These are phyloP conservation scores for Rubroboletus pulcherrimus DNA, from an alignment of 768 basidiomycete genomes.

Conservation along the genomic window DNA sequence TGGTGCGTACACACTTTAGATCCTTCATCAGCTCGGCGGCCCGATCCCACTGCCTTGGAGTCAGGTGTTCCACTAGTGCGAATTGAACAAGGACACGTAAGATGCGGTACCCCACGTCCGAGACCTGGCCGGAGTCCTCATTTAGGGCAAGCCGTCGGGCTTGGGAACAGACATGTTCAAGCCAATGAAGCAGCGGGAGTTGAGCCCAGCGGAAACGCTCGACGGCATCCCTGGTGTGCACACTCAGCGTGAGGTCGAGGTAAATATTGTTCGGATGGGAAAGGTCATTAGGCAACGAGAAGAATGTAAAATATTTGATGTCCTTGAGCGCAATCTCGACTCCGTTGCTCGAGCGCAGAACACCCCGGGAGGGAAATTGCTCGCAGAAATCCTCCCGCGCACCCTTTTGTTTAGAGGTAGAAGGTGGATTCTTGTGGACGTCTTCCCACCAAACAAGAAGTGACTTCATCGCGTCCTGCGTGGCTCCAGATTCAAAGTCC, in stretches of 20 bases:
- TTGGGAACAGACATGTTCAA: constrained; percentile 53
- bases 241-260: constrained; percentile 52
- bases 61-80: constrained; percentile 60
- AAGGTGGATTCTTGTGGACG: not conserved
- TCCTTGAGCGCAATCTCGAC: constrained; percentile 44
- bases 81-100: constrained; percentile 61
- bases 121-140: not conserved
- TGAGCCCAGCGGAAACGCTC: constrained; percentile 74
- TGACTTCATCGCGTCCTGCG: constrained; percentile 1
- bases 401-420: constrained; percentile 1
- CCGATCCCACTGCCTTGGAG: constrained; percentile 50
- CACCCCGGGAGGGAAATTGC: constrained; percentile 47
- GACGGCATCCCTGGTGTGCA: constrained; percentile 37
- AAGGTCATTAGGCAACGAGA: constrained; percentile 71
- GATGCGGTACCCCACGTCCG: constrained; percentile 55
- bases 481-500: constrained; percentile 11
- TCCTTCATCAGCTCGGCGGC: constrained; percentile 47
- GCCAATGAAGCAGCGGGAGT: constrained; percentile 68
- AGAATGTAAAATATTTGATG: constrained; percentile 48
- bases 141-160: not conserved
- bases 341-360: not conserved
- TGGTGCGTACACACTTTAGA: constrained; percentile 68
- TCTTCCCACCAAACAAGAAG: constrained; percentile 15
- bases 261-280: constrained; percentile 73
- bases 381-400: constrained; percentile 4